Evolutionary conservation across 2,329 filamentous ascomycete species (phyloP), one percentile per base, ranked within the genome.

Genomic region (Ceratocystis diversiconidia): DNA sequence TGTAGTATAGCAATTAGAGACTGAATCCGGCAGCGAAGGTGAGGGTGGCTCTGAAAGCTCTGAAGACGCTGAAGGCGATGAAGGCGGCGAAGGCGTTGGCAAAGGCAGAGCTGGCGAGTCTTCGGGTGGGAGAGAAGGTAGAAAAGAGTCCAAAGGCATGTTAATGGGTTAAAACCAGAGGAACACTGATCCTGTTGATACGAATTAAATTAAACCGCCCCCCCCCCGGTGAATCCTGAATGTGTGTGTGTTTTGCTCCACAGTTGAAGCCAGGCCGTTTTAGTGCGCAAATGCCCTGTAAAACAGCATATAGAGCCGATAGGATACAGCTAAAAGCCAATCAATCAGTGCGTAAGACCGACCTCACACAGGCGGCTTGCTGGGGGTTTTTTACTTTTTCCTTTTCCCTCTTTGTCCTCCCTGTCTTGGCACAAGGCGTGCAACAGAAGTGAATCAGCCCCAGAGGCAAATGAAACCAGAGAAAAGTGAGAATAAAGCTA

Each of bases 371-470:
- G 48, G 48, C 48, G 22, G 22, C 48, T 52, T 28, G 19, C 48
- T 52, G 4, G 48, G 22, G 15, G 5, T 2, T 10, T 32, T 32
- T 17, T 57, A 28, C 5, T 5, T 12, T 17, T 30, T 57, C 5
- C 15, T 15, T 8, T 28, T 55, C 50, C 10, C 28, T 12, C 25
- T 0, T 30, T 15, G 12, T 55, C 19, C 19, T 36, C 22, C 10
- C 12, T 59, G 55, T 28, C 55, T 59, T 59, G 28, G 55, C 17
- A 19, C 12, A 59, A 8, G 30, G 28, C 15, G 28, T 59, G 55
- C 55, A 59, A 59, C 55, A 59, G 28, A 30, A 30, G 30, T 59
- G 55, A 59, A 59, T 59, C 55, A 59, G 55, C 55, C 55, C 55
- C 55, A 59, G 28, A 59, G 55, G 55, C 28, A 32, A 36, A 59